phyloP scores from a whole-genome alignment of 1,284 basidiomycete genomes.

The Acaromyces ingoldii region DNA sequence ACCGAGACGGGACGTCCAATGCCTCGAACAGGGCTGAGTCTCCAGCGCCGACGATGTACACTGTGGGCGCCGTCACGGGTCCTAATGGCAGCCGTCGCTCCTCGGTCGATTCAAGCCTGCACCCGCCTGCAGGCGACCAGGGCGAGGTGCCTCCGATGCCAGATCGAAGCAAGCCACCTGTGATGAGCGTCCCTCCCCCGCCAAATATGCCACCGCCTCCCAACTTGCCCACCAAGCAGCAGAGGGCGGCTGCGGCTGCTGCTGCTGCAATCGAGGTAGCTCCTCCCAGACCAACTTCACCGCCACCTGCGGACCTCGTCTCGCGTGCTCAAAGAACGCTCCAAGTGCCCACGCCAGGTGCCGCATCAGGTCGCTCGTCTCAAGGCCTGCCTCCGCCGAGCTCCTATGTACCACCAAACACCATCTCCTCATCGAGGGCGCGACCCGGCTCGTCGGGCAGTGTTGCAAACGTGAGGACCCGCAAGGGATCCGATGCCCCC shows the following conservation, averaged over 20 bases:
- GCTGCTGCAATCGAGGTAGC: constrained; percentile 6
- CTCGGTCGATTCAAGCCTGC: constrained; percentile 26
- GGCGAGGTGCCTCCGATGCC: constrained; percentile 22
- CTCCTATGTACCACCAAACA: too few species aligned
- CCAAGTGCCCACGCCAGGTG: constrained; percentile 10
- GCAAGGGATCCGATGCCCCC: too few species aligned
- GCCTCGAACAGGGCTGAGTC: constrained; percentile 11
- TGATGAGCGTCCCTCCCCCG: constrained; percentile 37
- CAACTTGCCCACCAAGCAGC: constrained; percentile 16
- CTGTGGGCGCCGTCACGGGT: constrained; percentile 22
- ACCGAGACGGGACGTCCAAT: constrained; percentile 14
- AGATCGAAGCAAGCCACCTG: constrained; percentile 35
- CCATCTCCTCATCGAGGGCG: too few species aligned
- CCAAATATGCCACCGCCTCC: constrained; percentile 38
- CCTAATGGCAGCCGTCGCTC: constrained; percentile 16
- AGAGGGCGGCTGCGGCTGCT: neutral
- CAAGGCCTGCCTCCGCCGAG: neutral
- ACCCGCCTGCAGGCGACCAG: constrained; percentile 11
- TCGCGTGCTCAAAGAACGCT: constrained; percentile 19
- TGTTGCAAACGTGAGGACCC: too few species aligned
- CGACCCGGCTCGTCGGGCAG: too few species aligned
- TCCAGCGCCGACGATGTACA: constrained; percentile 25
- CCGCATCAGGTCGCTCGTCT: neutral
- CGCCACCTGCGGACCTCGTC: constrained; percentile 31
- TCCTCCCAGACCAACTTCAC: constrained; percentile 31